Evolutionary conservation across 441 rosid species (phyloP).

Genomic region (Adansonia gregorii): DNA sequence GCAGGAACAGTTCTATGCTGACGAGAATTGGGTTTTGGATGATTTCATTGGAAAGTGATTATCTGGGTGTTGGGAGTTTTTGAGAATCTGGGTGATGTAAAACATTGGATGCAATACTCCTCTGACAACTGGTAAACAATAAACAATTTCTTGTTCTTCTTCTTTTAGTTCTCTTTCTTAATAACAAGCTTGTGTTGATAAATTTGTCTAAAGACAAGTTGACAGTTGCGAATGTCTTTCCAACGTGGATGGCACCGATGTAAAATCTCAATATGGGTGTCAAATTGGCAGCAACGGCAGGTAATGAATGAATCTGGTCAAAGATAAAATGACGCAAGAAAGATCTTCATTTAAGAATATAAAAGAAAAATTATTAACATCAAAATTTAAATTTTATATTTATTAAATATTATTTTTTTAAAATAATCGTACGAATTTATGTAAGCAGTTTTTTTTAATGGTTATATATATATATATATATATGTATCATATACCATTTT

Average conservation of each 20-base stretch:
- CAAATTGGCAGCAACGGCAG: background rate
- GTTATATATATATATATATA: too few relatives aligned
- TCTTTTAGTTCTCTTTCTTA: background rate
- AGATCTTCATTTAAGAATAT: too few relatives aligned
- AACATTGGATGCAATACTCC: background rate
- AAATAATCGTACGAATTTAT: too few relatives aligned
- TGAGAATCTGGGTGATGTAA: background rate
- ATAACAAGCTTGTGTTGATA: background rate
- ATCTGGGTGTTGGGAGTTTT: background rate
- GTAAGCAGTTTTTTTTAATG: too few relatives aligned
- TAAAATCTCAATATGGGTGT: background rate
- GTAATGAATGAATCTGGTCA: background rate
- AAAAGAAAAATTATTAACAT: too few relatives aligned
- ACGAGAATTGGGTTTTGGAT: background rate
- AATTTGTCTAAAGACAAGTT: background rate
- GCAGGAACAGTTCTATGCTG: background rate
- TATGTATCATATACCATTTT: background rate
- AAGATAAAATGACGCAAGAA: background rate
- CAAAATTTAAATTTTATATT: too few relatives aligned
- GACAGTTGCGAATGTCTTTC: background rate
- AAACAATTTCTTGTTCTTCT: background rate
- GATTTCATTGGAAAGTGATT: background rate
- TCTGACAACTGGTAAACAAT: background rate
- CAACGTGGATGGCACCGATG: constrained; percentile 28
- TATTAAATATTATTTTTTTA: too few relatives aligned